Base-by-base conservation (phyloP, 2,329 filamentous ascomycete species). In the Colletotrichum cereale region DNA sequence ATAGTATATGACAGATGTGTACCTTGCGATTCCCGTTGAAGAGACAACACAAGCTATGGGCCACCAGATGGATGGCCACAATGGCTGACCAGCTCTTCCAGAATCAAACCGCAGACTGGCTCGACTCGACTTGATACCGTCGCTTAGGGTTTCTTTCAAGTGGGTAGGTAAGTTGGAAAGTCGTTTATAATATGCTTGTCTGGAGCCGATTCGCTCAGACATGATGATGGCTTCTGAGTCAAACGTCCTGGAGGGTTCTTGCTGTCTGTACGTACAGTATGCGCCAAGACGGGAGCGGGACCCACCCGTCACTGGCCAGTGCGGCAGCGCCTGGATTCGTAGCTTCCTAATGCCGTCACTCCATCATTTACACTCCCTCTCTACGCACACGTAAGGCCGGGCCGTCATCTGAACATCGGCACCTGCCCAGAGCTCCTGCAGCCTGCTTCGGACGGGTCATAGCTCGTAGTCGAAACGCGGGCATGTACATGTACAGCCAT, bases 271-370 rank as follows among this genome's bases (percentile, higher is more conserved):
- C 34, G 31, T 62, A 53, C 58, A 53, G 42, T 24, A 47, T 11
- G 63, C 18, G 69, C 69, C 69, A 72, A 72, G 69, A 40, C 69
- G 69, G 69, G 44, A 69, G 6, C 58, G 47, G 53, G 65, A 53
- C 53, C 69, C 69, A 58, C 69, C 56, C 36, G 67, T 50, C 53
- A 68, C 29, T 63, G 52, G 44, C n/a, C 36, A 38, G 11, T 40
- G 36, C 24, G 44, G 14, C 36, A 38, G 11, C 29, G 36, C 24
- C 21, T 42, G 29, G 42, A 55, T 38, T 42, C 52, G 34, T 47
- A 60, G 29, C 47, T 55, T 56, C 42, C 38, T 31, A 67, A 68
- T 68, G 68, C 44, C 68, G 68, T 71, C 64, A 68, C 42, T 57
- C 29, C 2, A 29, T 44, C 57, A n/a, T n/a, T n/a, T n/a, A n/a